Evolutionary conservation across 345 rosid genomes (phyloP), one percentile per base, ranked within the genome.

Genomic region (Eucalyptus paniculata): DNA sequence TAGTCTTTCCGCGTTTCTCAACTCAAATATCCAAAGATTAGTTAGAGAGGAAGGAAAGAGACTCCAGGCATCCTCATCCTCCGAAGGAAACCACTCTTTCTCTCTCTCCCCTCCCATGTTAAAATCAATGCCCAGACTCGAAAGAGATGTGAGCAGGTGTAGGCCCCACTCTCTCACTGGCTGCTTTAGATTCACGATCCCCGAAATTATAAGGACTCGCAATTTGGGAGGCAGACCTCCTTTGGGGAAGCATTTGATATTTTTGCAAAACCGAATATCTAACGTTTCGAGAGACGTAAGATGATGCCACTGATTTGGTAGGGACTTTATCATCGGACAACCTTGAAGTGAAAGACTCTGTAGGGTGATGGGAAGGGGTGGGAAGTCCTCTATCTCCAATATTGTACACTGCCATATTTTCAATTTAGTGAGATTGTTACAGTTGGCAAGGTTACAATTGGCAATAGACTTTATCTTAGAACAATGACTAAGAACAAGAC

Each of bases 11-110:
- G 0, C 18, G 0, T 32, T 16, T 5, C 40, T n/a, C 80, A 32
- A 7, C 3, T 14, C 3, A 1, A 0, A 2, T 4, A 67, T 4
- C 0, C 0, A 1, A n/a, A 67, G 40, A 8, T 0, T 0, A 6
- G 12, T 67, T 3, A 67, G 80, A 67, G 80, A 67, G 80, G 21
- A 32, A 67, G 80, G 80, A 7, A 67, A 67, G 23, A 67, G 80
- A 67, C 80, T 67, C 80, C 40, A 67, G 0, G 40, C 80, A 67
- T 16, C 23, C 40, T n/a, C 67, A 6, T 60, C 69, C 69, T 24
- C n/a, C 1, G 80, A 67, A 67, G 80, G 80, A 67, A 32, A 67
- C 40, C 40, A 8, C 21, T 4, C 12, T 6, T 16, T 67, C 12
- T 32, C 80, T 32, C 40, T 6, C 80, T 67, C 80, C 40, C 80